phyloP scores from a whole-genome alignment of 2,329 filamentous ascomycete species.

The Penicillium sumatraense region DNA sequence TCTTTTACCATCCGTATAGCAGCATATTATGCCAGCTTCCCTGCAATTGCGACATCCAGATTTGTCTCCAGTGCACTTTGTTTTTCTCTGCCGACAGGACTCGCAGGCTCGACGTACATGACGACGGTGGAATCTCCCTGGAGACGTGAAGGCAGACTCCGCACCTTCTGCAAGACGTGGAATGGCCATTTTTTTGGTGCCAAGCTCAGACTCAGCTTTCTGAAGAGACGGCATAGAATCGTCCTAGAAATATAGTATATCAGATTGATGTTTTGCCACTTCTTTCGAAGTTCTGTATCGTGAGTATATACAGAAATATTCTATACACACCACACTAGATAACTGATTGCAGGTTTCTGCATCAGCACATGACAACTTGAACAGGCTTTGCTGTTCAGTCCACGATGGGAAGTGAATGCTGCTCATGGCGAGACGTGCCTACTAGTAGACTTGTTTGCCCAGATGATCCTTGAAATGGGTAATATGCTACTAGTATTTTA shows the following conservation, averaged over 20 bases:
- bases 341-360: conserved; percentile 35
- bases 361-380: conserved; percentile 37
- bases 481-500: not conserved
- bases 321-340: conserved; percentile 29
- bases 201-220: conserved; percentile 27
- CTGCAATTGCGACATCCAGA: conserved; percentile 50
- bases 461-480: not conserved
- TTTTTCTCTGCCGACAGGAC: conserved; percentile 51
- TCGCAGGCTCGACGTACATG: conserved; percentile 49
- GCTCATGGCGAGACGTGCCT: conserved; percentile 29
- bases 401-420: conserved; percentile 34
- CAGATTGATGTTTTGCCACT: conserved; percentile 1
- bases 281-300: not conserved
- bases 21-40: conserved; percentile 49
- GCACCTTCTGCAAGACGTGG: conserved; percentile 40
- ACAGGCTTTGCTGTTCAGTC: conserved; percentile 36
- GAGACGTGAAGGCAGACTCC: conserved; percentile 38
- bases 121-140: conserved; percentile 41
- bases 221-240: conserved; percentile 27
- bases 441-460: not conserved
- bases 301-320: too few species aligned
- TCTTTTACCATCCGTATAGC: conserved; percentile 52
- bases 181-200: conserved; percentile 41
- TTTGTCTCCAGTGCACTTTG: conserved; percentile 52
- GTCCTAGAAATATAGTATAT: conserved; percentile 26